These are phyloP conservation scores for Sedum album DNA, from an alignment of 164 flowering plant species.

Conservation along the genomic window DNA sequence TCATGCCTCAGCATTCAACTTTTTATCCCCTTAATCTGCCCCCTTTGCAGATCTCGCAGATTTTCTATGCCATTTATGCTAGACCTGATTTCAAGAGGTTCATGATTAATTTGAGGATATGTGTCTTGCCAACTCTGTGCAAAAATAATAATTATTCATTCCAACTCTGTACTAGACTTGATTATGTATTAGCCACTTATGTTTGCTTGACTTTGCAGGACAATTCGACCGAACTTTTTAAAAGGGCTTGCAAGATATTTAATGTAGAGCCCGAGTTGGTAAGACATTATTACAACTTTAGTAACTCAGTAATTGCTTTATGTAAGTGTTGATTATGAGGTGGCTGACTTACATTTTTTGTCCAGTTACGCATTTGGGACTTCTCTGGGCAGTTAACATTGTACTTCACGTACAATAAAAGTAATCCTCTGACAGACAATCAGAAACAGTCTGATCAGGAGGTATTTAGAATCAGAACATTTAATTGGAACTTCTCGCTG, in stretches of 20 bases:
- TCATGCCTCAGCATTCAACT: background rate
- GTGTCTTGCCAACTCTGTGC: background rate
- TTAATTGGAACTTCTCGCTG: background rate
- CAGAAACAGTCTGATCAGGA: slow-evolving; percentile 48
- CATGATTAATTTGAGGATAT: too few relatives aligned
- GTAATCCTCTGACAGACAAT: slow-evolving; percentile 24
- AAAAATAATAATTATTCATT: background rate
- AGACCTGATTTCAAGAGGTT: too few relatives aligned
- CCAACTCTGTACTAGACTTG: background rate
- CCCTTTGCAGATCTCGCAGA: too few relatives aligned
- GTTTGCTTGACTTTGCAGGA: slow-evolving; percentile 30
- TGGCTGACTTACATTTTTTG: slow-evolving; percentile 13
- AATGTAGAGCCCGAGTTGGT: slow-evolving; percentile 64
- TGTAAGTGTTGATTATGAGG: background rate
- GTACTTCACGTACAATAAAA: slow-evolving; percentile 31
- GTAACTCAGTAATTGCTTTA: background rate
- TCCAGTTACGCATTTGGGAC: slow-evolving; percentile 62
- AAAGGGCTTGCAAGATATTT: slow-evolving; percentile 89
- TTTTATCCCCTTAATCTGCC: too few relatives aligned
- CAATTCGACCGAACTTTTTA: slow-evolving; percentile 67
- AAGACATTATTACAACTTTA: slow-evolving; percentile 7
- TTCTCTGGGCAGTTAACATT: slow-evolving; percentile 51
- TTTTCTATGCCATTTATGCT: too few relatives aligned
- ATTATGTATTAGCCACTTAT: background rate
- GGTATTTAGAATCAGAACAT: slow-evolving; percentile 16